Conservation (phyloP, 768 basidiomycete genomes). For the Arthromyces matolae region DNA sequence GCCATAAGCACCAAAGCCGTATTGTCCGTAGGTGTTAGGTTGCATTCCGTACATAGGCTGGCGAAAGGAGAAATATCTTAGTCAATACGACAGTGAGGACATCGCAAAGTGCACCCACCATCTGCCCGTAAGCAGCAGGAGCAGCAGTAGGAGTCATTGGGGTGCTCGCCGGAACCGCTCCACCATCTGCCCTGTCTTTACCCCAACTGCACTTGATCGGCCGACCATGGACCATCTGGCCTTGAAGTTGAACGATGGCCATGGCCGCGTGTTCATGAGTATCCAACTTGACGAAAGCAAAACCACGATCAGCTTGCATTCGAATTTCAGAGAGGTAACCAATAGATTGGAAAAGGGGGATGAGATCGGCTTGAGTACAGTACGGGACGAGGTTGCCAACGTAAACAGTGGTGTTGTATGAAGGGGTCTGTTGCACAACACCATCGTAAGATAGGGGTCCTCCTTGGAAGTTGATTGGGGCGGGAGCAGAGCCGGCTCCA, state of each 20-base stretch:
- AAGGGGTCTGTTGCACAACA: slow-evolving; percentile 90
- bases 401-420: slow-evolving; percentile 95
- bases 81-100: slow-evolving; percentile 2
- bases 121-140: slow-evolving; percentile 70
- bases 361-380: slow-evolving; percentile 95
- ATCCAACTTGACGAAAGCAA: slow-evolving; percentile 98
- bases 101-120: slow-evolving; percentile 48
- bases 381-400: slow-evolving; percentile 98
- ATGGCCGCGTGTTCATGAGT: slow-evolving; percentile 97
- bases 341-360: slow-evolving; percentile 97
- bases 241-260: slow-evolving; percentile 96
- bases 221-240: slow-evolving; percentile 94
- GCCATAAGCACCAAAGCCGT: slow-evolving; percentile 71
- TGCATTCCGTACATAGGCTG: slow-evolving; percentile 92
- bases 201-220: slow-evolving; percentile 99
- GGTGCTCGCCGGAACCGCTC: slow-evolving; percentile 44
- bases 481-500: slow-evolving; percentile 62
- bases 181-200: slow-evolving; percentile 84
- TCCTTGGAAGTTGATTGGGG: slow-evolving; percentile 88
- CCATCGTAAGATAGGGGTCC: slow-evolving; percentile 88
- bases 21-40: slow-evolving; percentile 73
- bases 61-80: slow-evolving; percentile 6
- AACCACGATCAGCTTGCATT: slow-evolving; percentile 98
- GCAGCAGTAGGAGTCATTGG: slow-evolving; percentile 58
- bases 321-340: slow-evolving; percentile 98